Evolutionary conservation across 371 early-diverging fungal genomes (phyloP).

Genomic region (Mortierella sp.): DNA sequence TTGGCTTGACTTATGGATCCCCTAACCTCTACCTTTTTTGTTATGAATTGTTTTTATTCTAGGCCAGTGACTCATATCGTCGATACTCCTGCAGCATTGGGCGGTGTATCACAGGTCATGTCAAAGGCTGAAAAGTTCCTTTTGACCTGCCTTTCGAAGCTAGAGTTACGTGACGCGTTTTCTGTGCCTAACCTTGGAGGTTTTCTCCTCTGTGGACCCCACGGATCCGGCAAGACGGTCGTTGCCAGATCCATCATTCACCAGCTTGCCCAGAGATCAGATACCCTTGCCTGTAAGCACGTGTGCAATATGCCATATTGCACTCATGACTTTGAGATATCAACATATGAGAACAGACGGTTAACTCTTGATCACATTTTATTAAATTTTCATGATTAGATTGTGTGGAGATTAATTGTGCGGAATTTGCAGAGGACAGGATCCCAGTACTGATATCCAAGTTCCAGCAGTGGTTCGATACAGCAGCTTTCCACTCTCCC

Average conservation of each 20-base stretch:
- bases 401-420: slow-evolving; percentile 71
- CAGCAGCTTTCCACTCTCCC: slow-evolving; percentile 83
- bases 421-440: slow-evolving; percentile 70
- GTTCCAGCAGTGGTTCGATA: slow-evolving; percentile 72
- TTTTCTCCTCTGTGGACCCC: slow-evolving; percentile 81
- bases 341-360: background rate
- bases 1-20: background rate
- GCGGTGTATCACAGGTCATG: slow-evolving; percentile 60
- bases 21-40: background rate
- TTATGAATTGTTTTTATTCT: background rate
- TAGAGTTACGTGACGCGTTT: slow-evolving; percentile 59
- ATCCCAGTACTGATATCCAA: slow-evolving; percentile 71
- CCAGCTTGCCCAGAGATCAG: slow-evolving; percentile 52
- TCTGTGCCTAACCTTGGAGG: slow-evolving; percentile 73
- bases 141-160: slow-evolving; percentile 60
- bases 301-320: background rate
- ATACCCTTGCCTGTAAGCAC: slow-evolving; percentile 72
- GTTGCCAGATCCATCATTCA: slow-evolving; percentile 65
- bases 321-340: slow-evolving; percentile 4
- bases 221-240: slow-evolving; percentile 89
- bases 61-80: slow-evolving; percentile 33
- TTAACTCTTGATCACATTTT: background rate
- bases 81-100: slow-evolving; percentile 51
- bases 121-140: slow-evolving; percentile 63
- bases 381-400: slow-evolving; percentile 44